Percentiles rank a stretch among this genome's conserved stretches.
Evolutionary conservation across 106 monocot species (phyloP).

Genomic region (Acanthochlamys bracteata): DNA sequence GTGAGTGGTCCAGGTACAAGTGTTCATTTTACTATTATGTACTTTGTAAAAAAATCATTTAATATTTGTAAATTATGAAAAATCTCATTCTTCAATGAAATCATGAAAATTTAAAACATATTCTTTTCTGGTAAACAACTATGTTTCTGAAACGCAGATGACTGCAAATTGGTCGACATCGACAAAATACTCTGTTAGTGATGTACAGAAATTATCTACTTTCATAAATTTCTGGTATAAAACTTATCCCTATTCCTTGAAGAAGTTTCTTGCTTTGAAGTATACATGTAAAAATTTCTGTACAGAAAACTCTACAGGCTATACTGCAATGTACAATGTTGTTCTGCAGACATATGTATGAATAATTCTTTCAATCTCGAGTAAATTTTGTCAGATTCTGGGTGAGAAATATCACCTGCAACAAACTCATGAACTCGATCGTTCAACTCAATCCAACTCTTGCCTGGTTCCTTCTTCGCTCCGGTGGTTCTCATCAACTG

Average conservation of each 20-base stretch:
- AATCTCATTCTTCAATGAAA: too few relatives aligned
- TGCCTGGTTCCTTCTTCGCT: constrained; percentile 39
- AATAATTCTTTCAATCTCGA: constrained; percentile 8
- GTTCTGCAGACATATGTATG: constrained; percentile 28
- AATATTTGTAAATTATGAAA: too few relatives aligned
- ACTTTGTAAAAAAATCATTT: background rate
- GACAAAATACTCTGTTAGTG: too few relatives aligned
- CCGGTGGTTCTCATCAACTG: constrained; percentile 18
- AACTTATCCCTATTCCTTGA: too few relatives aligned
- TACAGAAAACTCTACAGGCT: background rate
- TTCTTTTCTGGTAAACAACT: too few relatives aligned
- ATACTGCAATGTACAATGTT: background rate
- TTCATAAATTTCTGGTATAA: too few relatives aligned
- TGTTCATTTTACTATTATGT: background rate
- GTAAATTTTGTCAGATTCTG: constrained; percentile 23
- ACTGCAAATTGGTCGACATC: too few relatives aligned
- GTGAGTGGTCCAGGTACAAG: background rate
- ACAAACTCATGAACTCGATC: constrained; percentile 23
- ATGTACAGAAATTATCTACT: too few relatives aligned
- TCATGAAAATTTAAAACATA: too few relatives aligned
- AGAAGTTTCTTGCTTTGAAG: too few relatives aligned
- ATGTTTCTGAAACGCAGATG: too few relatives aligned
- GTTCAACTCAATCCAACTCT: constrained; percentile 34
- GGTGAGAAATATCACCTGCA: constrained; percentile 32
- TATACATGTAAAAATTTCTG: too few relatives aligned